These are phyloP conservation scores for Nannizziopsis barbatae DNA, from an alignment of 2,329 filamentous ascomycete genomes.

Conservation along the genomic window DNA sequence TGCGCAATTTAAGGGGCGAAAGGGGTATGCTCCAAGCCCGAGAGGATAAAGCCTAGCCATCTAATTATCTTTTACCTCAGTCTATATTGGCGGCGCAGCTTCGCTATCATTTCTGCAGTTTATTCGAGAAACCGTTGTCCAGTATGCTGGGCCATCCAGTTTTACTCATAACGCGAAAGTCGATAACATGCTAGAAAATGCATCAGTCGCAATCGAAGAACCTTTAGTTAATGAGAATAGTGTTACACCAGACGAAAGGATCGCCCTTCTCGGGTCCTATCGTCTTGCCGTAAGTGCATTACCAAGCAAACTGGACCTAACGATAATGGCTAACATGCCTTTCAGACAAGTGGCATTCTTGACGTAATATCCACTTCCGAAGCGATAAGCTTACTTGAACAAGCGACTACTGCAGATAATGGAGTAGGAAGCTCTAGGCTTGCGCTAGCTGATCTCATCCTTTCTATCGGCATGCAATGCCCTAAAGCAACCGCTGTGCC, in stretches of 20 bases:
- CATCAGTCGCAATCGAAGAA: constrained; percentile 23
- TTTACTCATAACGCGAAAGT: constrained; percentile 43
- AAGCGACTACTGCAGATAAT: background rate
- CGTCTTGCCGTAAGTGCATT: constrained; percentile 6
- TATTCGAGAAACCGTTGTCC: constrained; percentile 38
- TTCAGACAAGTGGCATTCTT: constrained; percentile 34
- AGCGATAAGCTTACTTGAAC: constrained; percentile 11
- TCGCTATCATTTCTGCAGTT: constrained; percentile 48
- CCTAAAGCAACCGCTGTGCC: constrained; percentile 23
- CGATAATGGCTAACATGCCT: background rate
- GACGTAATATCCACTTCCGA: constrained; percentile 27
- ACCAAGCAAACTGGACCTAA: background rate
- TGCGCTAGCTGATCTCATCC: constrained; percentile 30
- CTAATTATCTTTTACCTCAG: constrained; percentile 20
- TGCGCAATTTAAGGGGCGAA: constrained; percentile 42
- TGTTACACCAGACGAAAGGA: background rate
- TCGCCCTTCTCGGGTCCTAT: background rate
- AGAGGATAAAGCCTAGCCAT: background rate
- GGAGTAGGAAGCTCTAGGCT: constrained; percentile 7
- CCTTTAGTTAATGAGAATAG: background rate
- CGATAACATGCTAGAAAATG: constrained; percentile 45
- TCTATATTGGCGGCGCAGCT: constrained; percentile 42
- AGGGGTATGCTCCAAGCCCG: constrained; percentile 29
- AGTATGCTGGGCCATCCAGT: constrained; percentile 44
- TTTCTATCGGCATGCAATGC: constrained; percentile 46